Conservation (phyloP, 306 rosid genomes). For the Hippophae gyantsensis region DNA sequence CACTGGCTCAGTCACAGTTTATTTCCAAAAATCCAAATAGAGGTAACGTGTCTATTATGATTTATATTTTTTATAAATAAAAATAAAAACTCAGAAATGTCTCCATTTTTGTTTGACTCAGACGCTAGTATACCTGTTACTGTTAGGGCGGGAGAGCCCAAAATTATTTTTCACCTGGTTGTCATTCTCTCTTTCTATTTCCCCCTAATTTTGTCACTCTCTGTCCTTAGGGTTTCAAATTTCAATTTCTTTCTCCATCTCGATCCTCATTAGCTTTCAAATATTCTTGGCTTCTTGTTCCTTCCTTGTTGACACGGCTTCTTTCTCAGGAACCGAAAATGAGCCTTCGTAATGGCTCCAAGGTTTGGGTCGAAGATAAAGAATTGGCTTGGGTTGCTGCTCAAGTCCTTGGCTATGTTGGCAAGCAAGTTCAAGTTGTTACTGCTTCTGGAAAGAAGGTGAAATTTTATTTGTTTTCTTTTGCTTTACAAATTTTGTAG, state of each 20-base stretch:
- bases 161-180: constrained; percentile 24
- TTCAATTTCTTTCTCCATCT: neutral
- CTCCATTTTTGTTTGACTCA: constrained; percentile 32
- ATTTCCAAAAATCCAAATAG: too few relatives aligned
- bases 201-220: constrained; percentile 6
- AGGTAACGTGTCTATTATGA: constrained; percentile 43
- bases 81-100: constrained; percentile 21
- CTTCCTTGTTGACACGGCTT: neutral
- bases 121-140: constrained; percentile 18
- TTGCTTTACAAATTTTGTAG: neutral
- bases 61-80: constrained; percentile 3
- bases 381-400: constrained; percentile 67
- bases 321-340: constrained; percentile 28
- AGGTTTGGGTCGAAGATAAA: constrained; percentile 77
- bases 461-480: neutral
- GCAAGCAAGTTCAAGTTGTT: constrained; percentile 33
- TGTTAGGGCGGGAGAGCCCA: constrained; percentile 75
- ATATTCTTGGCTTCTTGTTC: constrained; percentile 13
- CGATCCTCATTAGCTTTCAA: neutral
- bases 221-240: constrained; percentile 43
- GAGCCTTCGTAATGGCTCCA: constrained; percentile 69
- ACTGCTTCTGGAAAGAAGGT: constrained; percentile 74
- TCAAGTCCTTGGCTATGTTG: constrained; percentile 47
- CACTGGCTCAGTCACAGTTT: too few relatives aligned
- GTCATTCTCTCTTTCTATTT: constrained; percentile 20